phyloP scores from a whole-genome alignment of 805 yeast species.

The Pichia deserticola region DNA sequence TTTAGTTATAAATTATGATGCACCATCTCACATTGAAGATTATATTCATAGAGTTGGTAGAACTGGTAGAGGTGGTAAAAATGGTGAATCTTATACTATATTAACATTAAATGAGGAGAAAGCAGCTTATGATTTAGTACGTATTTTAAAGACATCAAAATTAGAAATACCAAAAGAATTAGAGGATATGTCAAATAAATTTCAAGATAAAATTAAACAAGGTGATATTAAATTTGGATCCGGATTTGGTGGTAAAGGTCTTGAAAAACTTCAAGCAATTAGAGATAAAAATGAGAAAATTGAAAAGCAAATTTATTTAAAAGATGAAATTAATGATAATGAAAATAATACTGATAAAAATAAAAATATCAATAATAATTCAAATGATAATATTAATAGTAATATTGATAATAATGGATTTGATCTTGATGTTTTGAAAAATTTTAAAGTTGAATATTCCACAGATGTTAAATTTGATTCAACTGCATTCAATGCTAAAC shows the following conservation, averaged over 20 bases:
- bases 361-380: constrained; percentile 14
- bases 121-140: constrained; percentile 59
- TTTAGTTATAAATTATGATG: constrained; percentile 72
- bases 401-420: constrained; percentile 16
- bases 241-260: constrained; percentile 93
- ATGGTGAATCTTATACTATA: constrained; percentile 69
- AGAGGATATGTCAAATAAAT: constrained; percentile 42
- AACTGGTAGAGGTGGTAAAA: constrained; percentile 85
- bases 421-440: constrained; percentile 24
- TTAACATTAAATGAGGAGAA: constrained; percentile 55
- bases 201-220: constrained; percentile 50
- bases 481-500: not conserved
- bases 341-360: not conserved
- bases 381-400: constrained; percentile 23
- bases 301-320: constrained; percentile 41
- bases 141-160: constrained; percentile 56
- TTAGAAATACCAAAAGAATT: constrained; percentile 44
- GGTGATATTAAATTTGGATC: constrained; percentile 58
- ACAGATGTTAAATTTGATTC: constrained; percentile 20
- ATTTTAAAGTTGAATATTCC: constrained; percentile 41
- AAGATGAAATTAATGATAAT: constrained; percentile 29
- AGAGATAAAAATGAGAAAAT: constrained; percentile 43
- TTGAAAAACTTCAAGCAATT: constrained; percentile 63
- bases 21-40: constrained; percentile 87
- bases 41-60: constrained; percentile 95